Conservation (phyloP, 306 rosid genomes). For the Vachellia pachyceras region DNA sequence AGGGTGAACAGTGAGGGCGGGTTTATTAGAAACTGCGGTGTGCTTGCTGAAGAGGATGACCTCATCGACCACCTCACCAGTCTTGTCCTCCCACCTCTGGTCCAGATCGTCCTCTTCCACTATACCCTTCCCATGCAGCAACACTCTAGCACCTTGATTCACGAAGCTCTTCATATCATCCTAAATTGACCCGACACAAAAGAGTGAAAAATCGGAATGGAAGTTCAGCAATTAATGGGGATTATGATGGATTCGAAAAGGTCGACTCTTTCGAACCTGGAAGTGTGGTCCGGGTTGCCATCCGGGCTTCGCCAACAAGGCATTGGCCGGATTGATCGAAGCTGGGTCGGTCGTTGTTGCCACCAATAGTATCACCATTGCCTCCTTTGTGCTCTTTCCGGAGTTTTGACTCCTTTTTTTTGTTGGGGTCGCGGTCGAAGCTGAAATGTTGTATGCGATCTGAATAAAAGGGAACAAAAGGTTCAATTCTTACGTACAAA, state of each 20-base stretch:
- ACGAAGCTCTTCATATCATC: conserved; percentile 65
- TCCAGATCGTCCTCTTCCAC: conserved; percentile 76
- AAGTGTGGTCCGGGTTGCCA: conserved; percentile 70
- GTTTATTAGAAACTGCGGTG: conserved; percentile 88
- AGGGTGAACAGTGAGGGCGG: conserved; percentile 91
- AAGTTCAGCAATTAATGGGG: background rate
- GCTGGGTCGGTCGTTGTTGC: conserved; percentile 89
- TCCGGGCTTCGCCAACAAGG: conserved; percentile 72
- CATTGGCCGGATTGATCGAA: conserved; percentile 88
- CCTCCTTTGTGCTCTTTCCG: background rate
- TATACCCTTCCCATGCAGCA: conserved; percentile 65
- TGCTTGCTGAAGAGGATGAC: conserved; percentile 85
- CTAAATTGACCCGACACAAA: conserved; percentile 14
- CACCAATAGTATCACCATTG: conserved; percentile 77
- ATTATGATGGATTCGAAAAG: background rate
- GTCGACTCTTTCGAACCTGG: conserved; percentile 53
- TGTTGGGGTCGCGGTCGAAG: background rate
- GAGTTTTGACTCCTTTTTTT: background rate
- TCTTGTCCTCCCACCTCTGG: conserved; percentile 72
- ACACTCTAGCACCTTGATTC: conserved; percentile 63
- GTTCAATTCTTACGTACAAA: background rate
- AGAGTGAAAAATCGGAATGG: background rate
- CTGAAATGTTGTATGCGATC: background rate
- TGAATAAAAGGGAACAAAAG: background rate
- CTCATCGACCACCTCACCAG: conserved; percentile 77